Evolutionary conservation across 2,329 filamentous ascomycete genomes (phyloP), one percentile per base, ranked within the genome.

Genomic region (Pestalotiopsis sp.): DNA sequence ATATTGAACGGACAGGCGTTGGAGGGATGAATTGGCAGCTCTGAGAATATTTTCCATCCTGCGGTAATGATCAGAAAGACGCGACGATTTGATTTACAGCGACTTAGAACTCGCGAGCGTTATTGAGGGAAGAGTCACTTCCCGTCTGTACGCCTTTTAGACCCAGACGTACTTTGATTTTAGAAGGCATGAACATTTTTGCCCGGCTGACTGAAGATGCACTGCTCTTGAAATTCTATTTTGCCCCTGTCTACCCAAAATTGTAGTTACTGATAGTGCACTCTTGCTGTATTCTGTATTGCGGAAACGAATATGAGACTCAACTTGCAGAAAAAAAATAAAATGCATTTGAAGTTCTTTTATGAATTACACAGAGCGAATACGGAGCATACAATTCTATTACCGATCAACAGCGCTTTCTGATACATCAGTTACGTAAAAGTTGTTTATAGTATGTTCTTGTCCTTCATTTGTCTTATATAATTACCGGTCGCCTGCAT

Each of bases 21-120:
- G 57, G 20, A 59, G 31, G 57, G 57, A 36, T 17, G 57, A 27
- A 14, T 59, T 27, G 57, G 17, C 20, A 59, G 23, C 23, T 36
- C 17, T 59, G 31, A 62, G 59, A 39, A 62, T 39, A 39, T 38
- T 38, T 62, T 36, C 31, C 59, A 62, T 36, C 20, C 27, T n/a
- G 27, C 27, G 31, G 14, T 20, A 38, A 38, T 62, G 59, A n/a
- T 13, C 41, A 20, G 31, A 38, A 39, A 62, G 59, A 62, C 5
- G 59, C 59, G 36, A 39, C 57, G 31, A 62, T 36, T 52, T 62
- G 59, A 62, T 62, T 62, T 62, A 62, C 14, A 62, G 59, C 59
- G 59, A 62, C 31, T 36, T 62, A 36, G 31, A 62, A 39, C n/a
- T 62, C 59, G 27, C 31, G 9, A 38, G 59, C 31, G 59, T 36